Evolutionary conservation across 202 grass and related monocot species (phyloP).

Genomic region (Zizania palustris): DNA sequence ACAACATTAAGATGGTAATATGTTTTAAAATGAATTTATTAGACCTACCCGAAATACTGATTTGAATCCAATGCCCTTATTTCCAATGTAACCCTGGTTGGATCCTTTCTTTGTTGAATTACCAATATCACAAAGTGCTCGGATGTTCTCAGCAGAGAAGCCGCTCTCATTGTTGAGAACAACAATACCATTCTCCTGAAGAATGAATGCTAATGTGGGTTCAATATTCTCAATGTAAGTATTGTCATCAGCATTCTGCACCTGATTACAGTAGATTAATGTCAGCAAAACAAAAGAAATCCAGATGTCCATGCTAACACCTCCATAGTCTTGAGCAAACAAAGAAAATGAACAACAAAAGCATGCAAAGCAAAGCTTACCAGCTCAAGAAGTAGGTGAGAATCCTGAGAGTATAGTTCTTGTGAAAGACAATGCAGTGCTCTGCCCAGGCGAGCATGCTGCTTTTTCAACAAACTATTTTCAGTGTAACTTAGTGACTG

Average conservation of each 20-base stretch:
- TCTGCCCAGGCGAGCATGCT: slow-evolving; percentile 95
- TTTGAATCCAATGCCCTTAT: slow-evolving; percentile 97
- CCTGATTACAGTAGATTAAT: slow-evolving; percentile 51
- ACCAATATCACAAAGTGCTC: slow-evolving; percentile 91
- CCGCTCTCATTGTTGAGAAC: slow-evolving; percentile 88
- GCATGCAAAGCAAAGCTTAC: slow-evolving; percentile 50
- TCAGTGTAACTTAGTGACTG: slow-evolving; percentile 53
- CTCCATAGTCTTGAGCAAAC: neutral
- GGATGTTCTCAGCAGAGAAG: slow-evolving; percentile 84
- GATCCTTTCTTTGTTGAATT: slow-evolving; percentile 96
- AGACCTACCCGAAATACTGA: slow-evolving; percentile 91
- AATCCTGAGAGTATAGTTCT: slow-evolving; percentile 96
- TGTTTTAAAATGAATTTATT: slow-evolving; percentile 1
- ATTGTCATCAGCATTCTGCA: slow-evolving; percentile 98
- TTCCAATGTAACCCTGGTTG: slow-evolving; percentile 83
- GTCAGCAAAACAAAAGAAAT: slow-evolving; percentile 24
- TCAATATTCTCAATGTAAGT: slow-evolving; percentile 69
- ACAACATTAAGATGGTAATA: slow-evolving; percentile 12
- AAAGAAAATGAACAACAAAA: slow-evolving; percentile 29
- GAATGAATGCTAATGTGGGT: slow-evolving; percentile 84
- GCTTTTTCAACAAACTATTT: slow-evolving; percentile 76
- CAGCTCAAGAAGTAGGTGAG: slow-evolving; percentile 91
- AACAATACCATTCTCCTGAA: slow-evolving; percentile 80
- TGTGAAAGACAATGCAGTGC: slow-evolving; percentile 94
- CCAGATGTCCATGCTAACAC: neutral